These are phyloP conservation scores for Amanita exitialis DNA, from an alignment of 768 basidiomycete genomes.

Conservation along the genomic window DNA sequence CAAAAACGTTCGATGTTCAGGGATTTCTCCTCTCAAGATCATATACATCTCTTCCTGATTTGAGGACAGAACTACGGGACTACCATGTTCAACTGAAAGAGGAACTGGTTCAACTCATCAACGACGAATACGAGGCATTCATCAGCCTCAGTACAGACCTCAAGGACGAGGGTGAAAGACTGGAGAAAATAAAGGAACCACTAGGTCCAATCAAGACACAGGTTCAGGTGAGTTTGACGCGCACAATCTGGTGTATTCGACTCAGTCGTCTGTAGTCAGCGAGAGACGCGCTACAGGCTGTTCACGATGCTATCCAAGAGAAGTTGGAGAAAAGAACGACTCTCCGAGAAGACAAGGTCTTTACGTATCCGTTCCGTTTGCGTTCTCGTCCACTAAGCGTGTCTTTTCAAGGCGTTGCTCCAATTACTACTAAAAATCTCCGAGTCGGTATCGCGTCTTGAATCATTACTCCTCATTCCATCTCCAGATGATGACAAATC, in stretches of 20 bases:
- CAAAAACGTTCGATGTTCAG: constrained; percentile 70
- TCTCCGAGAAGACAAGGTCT: constrained; percentile 81
- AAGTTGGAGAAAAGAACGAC: constrained; percentile 67
- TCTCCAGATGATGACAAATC: constrained; percentile 35
- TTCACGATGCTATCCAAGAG: constrained; percentile 68
- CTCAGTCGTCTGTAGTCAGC: constrained; percentile 35
- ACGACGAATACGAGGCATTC: constrained; percentile 97
- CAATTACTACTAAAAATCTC: constrained; percentile 88
- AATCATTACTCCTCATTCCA: constrained; percentile 70
- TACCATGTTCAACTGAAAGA: constrained; percentile 81
- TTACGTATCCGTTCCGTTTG: constrained; percentile 7
- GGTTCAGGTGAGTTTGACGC: constrained; percentile 46
- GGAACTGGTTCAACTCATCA: constrained; percentile 91
- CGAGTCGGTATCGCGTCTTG: constrained; percentile 82
- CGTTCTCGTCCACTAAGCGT: neutral
- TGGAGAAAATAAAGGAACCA: constrained; percentile 61
- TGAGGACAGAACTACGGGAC: constrained; percentile 78
- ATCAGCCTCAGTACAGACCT: constrained; percentile 93
- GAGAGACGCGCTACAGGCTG: constrained; percentile 46
- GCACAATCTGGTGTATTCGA: neutral
- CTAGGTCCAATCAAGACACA: constrained; percentile 51
- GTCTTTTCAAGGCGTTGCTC: constrained; percentile 52
- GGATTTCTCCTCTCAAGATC: constrained; percentile 81
- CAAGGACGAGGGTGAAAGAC: constrained; percentile 69
- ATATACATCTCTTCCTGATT: constrained; percentile 78